phyloP scores from a whole-genome alignment of 1,139 yeast species.

The Debaryomyces singareniensis region DNA sequence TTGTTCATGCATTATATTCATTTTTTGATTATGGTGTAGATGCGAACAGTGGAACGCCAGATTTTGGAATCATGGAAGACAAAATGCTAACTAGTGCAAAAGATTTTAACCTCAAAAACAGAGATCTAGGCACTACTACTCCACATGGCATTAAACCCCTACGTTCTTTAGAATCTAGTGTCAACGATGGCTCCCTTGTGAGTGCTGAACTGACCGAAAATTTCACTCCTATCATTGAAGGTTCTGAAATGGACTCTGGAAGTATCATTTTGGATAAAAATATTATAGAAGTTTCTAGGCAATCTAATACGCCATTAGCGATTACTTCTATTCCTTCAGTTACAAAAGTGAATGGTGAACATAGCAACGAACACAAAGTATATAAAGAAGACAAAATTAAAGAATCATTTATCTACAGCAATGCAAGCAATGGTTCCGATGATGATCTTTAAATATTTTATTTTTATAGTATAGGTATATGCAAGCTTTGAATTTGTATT shows the following conservation, averaged over 20 bases:
- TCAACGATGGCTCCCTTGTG: neutral
- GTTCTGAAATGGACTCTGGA: constrained; percentile 2
- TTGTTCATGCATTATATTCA: constrained; percentile 25
- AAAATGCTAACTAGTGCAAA: neutral
- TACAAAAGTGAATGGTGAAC: constrained; percentile 19
- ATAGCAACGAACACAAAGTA: constrained; percentile 6
- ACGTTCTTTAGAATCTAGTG: neutral
- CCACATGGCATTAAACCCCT: no score
- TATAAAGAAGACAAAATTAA: neutral
- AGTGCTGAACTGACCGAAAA: neutral
- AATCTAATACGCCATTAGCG: constrained; percentile 13
- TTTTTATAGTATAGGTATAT: no score
- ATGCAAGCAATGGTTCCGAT: neutral
- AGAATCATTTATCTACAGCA: neutral
- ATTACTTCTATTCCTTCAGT: constrained; percentile 9
- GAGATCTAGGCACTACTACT: neutral
- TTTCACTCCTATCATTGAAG: neutral
- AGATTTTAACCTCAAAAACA: neutral
- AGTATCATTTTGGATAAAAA: constrained; percentile 1
- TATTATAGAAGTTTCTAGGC: constrained; percentile 5
- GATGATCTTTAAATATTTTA: neutral
- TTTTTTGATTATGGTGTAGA: constrained; percentile 40
- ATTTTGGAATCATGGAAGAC: no score
- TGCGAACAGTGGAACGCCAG: no score
- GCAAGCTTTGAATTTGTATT: no score